phyloP scores from a whole-genome alignment of 2,329 filamentous ascomycete genomes.

The Venturiaceae sp. region DNA sequence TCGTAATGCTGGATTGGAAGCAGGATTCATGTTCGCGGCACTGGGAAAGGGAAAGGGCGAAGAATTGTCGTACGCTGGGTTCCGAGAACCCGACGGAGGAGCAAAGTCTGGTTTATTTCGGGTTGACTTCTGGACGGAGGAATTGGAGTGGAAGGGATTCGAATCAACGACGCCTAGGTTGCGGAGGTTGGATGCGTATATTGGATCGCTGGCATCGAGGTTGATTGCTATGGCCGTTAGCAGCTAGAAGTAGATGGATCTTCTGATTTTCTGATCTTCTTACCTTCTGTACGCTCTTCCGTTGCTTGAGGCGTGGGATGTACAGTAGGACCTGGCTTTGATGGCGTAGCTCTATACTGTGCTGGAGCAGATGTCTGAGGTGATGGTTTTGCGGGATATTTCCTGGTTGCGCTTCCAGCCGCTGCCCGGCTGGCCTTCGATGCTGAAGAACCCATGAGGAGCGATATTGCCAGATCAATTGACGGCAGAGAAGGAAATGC shows the following conservation, averaged over 20 bases:
- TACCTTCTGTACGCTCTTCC: slow-evolving; percentile 28
- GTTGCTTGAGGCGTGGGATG: slow-evolving; percentile 29
- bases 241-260: neutral
- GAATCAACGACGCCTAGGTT: slow-evolving; percentile 49
- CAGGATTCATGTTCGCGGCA: slow-evolving; percentile 14
- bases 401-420: slow-evolving; percentile 36
- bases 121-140: slow-evolving; percentile 32
- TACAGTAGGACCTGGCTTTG: slow-evolving; percentile 28
- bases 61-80: slow-evolving; percentile 21
- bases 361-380: slow-evolving; percentile 17
- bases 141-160: slow-evolving; percentile 45
- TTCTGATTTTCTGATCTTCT: neutral
- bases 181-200: slow-evolving; percentile 74
- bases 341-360: slow-evolving; percentile 14
- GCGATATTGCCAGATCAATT: neutral
- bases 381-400: slow-evolving; percentile 42
- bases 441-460: slow-evolving; percentile 46
- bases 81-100: neutral
- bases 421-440: slow-evolving; percentile 46
- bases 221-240: slow-evolving; percentile 38
- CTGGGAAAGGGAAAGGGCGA: slow-evolving; percentile 14
- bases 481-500: neutral
- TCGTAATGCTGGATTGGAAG: slow-evolving; percentile 44
- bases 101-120: slow-evolving; percentile 17
- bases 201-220: slow-evolving; percentile 50